These are phyloP conservation scores for Plasmodium relictum DNA, from an alignment of 169 alveolate genomes.

Conservation along the genomic window DNA sequence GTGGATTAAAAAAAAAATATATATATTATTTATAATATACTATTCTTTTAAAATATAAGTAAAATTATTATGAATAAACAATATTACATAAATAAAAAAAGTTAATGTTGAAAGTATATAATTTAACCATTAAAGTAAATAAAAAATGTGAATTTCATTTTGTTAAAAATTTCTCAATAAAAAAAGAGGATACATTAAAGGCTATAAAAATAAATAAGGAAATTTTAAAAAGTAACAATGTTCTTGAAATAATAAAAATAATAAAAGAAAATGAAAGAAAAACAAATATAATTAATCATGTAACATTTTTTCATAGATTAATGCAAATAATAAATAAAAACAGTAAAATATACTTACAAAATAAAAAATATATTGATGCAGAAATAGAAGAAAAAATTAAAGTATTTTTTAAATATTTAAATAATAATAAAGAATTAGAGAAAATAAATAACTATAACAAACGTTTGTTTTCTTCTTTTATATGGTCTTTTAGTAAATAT, in stretches of 20 bases:
- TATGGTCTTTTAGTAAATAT: constrained; percentile 76
- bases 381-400: constrained; percentile 65
- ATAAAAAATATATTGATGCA: constrained; percentile 29
- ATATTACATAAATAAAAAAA: neutral
- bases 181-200: constrained; percentile 9
- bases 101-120: constrained; percentile 30
- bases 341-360: constrained; percentile 17
- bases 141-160: neutral
- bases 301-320: constrained; percentile 58
- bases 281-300: constrained; percentile 61
- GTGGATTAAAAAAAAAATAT: neutral
- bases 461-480: constrained; percentile 70
- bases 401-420: constrained; percentile 30
- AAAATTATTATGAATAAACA: neutral
- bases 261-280: constrained; percentile 34
- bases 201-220: constrained; percentile 57
- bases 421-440: constrained; percentile 19
- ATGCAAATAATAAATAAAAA: constrained; percentile 56
- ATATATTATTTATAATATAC: neutral
- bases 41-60: neutral
- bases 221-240: constrained; percentile 40
- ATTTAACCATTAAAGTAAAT: neutral
- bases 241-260: constrained; percentile 57
- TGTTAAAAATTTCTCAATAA: constrained; percentile 17
- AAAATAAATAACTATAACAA: constrained; percentile 48